Evolutionary conservation across 176 grass and related monocot genomes (phyloP).

Genomic region (Lolium rigidum): DNA sequence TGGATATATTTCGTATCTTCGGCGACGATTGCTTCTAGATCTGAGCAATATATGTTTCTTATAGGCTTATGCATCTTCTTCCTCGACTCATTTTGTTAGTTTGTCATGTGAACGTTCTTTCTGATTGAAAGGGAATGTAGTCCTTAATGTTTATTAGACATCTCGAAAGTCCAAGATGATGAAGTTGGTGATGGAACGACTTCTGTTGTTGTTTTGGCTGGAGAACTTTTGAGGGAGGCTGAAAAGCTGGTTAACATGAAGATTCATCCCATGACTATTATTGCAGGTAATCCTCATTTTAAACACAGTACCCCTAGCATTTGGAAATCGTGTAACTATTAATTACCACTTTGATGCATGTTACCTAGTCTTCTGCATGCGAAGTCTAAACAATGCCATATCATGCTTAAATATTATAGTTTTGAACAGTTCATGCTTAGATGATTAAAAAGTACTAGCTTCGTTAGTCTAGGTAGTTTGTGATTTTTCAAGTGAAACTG

Average conservation of each 20-base stretch:
- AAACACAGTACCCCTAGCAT: not conserved
- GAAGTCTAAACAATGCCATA: not conserved
- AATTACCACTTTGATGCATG: not conserved
- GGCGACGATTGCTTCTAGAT: not conserved
- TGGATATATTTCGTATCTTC: not conserved
- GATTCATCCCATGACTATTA: constrained; percentile 98
- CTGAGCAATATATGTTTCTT: not conserved
- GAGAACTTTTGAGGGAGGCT: constrained; percentile 91
- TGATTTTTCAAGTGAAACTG: not conserved
- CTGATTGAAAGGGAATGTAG: constrained; percentile 1
- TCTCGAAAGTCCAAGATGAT: constrained; percentile 99
- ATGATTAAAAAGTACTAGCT: not conserved
- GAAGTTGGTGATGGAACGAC: constrained; percentile 98
- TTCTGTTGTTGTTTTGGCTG: constrained; percentile 96
- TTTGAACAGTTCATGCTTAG: not conserved
- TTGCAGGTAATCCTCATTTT: constrained; percentile 71
- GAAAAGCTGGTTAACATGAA: constrained; percentile 94
- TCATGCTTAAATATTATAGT: not conserved
- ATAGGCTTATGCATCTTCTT: not conserved
- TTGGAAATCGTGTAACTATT: not conserved
- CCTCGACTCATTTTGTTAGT: not conserved
- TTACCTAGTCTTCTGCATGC: not conserved
- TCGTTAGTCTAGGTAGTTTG: not conserved
- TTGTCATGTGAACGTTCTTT: not conserved
- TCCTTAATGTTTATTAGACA: constrained; percentile 77